Base-by-base conservation (phyloP, 1,284 basidiomycete species). In the Fomes fomentarius region DNA sequence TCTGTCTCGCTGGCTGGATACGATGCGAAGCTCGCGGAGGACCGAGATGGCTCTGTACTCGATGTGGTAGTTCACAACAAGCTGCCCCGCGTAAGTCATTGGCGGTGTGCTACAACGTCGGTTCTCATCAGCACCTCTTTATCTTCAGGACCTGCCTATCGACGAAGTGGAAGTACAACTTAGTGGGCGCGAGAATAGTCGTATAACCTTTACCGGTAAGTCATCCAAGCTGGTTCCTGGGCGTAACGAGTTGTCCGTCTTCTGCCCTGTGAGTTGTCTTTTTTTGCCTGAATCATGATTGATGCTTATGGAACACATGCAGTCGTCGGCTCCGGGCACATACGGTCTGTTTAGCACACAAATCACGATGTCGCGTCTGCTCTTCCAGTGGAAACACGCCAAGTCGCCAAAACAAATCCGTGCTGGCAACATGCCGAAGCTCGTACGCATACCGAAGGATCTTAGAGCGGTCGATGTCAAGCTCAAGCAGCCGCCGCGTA, bases 11-110 rank as follows among this genome's bases (percentile, higher is more conserved):
- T 87, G 5, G 63, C 72, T 0, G 66, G 60, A 3, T 56, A 71
- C 8, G 68, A 76, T 46, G 85, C 84, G 1, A 71, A 69, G 34
- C 67, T 81, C 30, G 79, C 82, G 4, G 77, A 78, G 9, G 75
- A 75, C 3, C 76, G 83, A 57, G 93, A 94, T 66, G 88, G 88
- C 1, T 81, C 81, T 34, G 77, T 76, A 45, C 64, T 94, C 14
- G 73, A 81, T 54, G 78, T 85, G 6, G 73, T 72, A 1, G 70
- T 93, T 26, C 69, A 71, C 34, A 94, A 92, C 65, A 70, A 73
- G 41, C 67, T 95, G 21, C 89, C 91, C 48, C 91, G 89, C 62
- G 92, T 93, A 71, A 68, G 85, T 74, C n/a, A n/a, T n/a, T n/a
- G n/a, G n/a, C n/a, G n/a, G n/a, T n/a, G n/a, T n/a, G n/a, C n/a